Percentiles rank a stretch among this genome's conserved stretches.
Conservation (phyloP, 2,329 filamentous ascomycete species). For the Colletotrichum karsti region DNA sequence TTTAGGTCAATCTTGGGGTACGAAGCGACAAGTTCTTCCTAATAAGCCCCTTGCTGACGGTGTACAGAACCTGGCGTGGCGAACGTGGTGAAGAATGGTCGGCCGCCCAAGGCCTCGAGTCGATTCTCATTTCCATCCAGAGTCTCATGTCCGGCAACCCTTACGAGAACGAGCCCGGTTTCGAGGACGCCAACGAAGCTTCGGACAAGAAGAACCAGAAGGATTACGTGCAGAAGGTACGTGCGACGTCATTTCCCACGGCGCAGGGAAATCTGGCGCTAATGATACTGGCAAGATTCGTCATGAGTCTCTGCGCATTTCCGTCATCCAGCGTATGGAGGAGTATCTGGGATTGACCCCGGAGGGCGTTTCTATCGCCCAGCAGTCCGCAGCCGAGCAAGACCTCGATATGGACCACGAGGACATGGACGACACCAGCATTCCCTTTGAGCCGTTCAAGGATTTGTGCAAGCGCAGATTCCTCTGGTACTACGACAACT, state of each 20-base stretch:
- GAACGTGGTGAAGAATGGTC: constrained; percentile 95
- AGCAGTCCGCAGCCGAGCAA: constrained; percentile 39
- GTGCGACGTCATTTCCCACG: neutral
- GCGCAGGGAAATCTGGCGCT: constrained; percentile 24
- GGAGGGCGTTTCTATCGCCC: constrained; percentile 51
- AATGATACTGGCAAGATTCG: constrained; percentile 69
- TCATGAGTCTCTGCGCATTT: constrained; percentile 88
- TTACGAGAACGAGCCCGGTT: constrained; percentile 96
- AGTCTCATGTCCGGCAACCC: constrained; percentile 94
- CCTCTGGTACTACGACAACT: constrained; percentile 94
- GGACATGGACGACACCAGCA: constrained; percentile 59
- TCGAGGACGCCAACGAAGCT: constrained; percentile 75
- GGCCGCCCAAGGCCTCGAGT: constrained; percentile 93
- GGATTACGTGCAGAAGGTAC: constrained; percentile 81
- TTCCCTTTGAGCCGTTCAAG: constrained; percentile 84
- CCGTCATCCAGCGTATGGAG: constrained; percentile 87
- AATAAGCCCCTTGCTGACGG: constrained; percentile 26
- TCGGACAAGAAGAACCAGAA: constrained; percentile 78
- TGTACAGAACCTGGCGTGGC: constrained; percentile 87
- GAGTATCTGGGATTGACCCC: constrained; percentile 74
- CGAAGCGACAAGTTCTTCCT: constrained; percentile 30
- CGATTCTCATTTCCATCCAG: constrained; percentile 93
- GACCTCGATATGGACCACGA: constrained; percentile 56
- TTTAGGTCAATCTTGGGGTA: constrained; percentile 86
- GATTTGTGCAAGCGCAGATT: constrained; percentile 93